Evolutionary conservation across 805 yeast species (phyloP), one percentile per base, ranked within the genome.

Genomic region (Candida sakaeoensis): DNA sequence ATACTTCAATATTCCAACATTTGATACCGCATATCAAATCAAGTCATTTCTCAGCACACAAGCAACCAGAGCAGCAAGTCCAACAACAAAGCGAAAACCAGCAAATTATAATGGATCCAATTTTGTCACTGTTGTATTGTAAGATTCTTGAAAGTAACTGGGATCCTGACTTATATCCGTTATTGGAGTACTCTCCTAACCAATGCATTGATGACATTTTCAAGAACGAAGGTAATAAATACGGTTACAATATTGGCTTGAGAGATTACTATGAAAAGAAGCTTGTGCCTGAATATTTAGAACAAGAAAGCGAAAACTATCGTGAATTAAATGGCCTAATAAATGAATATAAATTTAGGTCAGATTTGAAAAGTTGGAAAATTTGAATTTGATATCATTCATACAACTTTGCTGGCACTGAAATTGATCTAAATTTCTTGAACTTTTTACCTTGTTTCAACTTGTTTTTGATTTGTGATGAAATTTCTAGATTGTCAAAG

Each of bases 121-220:
- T 75, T 2, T 69, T 77, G 4, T 66, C 71, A 23, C 68, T 61
- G 28, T 57, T 79, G 5, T 77, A 77, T 47, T 71, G 74, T 41
- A 74, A 69, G 46, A 72, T 81, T 1, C 68, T 80, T 44, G 80
- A 80, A 43, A 58, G 75, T 24, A 70, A 80, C 0, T 81, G 87
- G 88, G 85, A 79, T 41, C 73, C 72, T 0, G 68, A 66, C 36
- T 51, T 69, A 28, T 60, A 59, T 54, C 65, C 65, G 41, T 58
- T 62, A 33, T 54, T 66, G 77, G 85, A 63, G 67, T 70, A 56
- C 36, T 67, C 80, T 9, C 91, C 96, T 0, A 72, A 74, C 36
- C 85, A 81, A 42, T 77, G 90, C 46, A 71, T 89, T 8, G 79
- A 79, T 23, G 95, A 87, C 57, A 83, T 90, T 2, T 74, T 86